phyloP scores from a whole-genome alignment of 495 filamentous ascomycete genomes.

The Aspergillus campestris region DNA sequence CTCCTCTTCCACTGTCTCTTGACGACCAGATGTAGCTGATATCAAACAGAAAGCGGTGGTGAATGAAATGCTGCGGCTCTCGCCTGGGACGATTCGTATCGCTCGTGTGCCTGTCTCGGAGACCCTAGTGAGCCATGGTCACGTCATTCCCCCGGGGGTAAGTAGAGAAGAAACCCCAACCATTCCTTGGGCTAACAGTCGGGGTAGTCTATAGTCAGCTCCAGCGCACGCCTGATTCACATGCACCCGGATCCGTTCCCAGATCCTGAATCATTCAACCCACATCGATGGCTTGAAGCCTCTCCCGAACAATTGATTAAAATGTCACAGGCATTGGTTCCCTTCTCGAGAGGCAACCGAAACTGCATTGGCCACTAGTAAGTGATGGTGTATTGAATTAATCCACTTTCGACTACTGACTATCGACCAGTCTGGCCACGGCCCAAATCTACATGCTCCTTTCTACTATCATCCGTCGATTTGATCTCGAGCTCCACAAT shows the following conservation, averaged over 20 bases:
- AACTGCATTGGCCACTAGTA: conserved; percentile 29
- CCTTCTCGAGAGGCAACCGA: conserved; percentile 39
- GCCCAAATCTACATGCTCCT: conserved; percentile 23
- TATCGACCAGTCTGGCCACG: conserved; percentile 14
- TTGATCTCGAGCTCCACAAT: conserved; percentile 22
- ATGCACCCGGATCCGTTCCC: conserved; percentile 39
- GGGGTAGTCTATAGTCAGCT: conserved; percentile 31
- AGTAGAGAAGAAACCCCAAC: conserved; percentile 10
- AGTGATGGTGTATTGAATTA: too few species aligned
- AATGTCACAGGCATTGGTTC: conserved; percentile 26
- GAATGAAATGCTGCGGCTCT: conserved; percentile 39
- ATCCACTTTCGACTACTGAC: too few species aligned
- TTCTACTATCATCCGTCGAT: conserved; percentile 20
- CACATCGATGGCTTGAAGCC: conserved; percentile 41
- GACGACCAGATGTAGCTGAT: neutral
- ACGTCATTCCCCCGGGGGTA: conserved; percentile 24
- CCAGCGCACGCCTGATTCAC: conserved; percentile 40
- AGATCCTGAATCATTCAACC: conserved; percentile 34
- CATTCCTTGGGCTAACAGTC: conserved; percentile 1
- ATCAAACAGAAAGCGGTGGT: conserved; percentile 29
- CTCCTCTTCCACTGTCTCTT: neutral
- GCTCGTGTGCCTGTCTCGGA: conserved; percentile 32
- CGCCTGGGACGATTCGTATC: conserved; percentile 31
- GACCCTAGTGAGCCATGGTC: conserved; percentile 31
- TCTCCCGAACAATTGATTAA: conserved; percentile 8